Percentiles rank a stretch among this genome's conserved stretches.
These are phyloP conservation scores for Diaporthe citriasiana DNA, from an alignment of 2,329 filamentous ascomycete species.

Conservation along the genomic window DNA sequence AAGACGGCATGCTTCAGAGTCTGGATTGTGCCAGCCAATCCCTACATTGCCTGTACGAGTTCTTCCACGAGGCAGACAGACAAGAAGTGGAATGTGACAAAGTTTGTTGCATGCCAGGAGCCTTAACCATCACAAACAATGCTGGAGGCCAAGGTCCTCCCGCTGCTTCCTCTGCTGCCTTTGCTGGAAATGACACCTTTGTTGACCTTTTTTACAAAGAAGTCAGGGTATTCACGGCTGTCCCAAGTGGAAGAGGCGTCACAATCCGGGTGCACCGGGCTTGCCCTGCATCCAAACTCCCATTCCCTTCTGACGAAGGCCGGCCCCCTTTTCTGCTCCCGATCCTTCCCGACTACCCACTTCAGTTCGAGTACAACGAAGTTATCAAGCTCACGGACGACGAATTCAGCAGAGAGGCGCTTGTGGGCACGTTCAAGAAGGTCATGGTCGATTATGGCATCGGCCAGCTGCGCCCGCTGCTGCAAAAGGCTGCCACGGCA, in stretches of 20 bases:
- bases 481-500: slow-evolving; percentile 3
- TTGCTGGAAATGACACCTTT: not conserved
- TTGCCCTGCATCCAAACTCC: not conserved
- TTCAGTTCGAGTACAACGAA: slow-evolving; percentile 28
- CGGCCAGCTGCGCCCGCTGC: slow-evolving; percentile 3
- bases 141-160: not conserved
- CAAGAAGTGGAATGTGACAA: slow-evolving; percentile 1
- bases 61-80: slow-evolving; percentile 34
- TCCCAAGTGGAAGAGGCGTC: slow-evolving; percentile 14
- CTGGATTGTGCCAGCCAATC: slow-evolving; percentile 37
- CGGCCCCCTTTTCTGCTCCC: not conserved
- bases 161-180: no score
- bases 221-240: slow-evolving; percentile 36
- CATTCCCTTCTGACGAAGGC: not conserved
- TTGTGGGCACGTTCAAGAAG: slow-evolving; percentile 16
- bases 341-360: slow-evolving; percentile 20
- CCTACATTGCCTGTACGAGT: slow-evolving; percentile 34
- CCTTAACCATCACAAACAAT: not conserved
- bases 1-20: not conserved
- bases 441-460: slow-evolving; percentile 33
- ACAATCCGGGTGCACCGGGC: slow-evolving; percentile 25
- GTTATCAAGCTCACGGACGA: not conserved
- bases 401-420: slow-evolving; percentile 19
- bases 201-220: slow-evolving; percentile 26
- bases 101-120: not conserved